A percentile compares a stretch with the other conserved stretches of the same genome.
Conservation (phyloP, 2,329 filamentous ascomycete species). For the Diaporthe destruens region DNA sequence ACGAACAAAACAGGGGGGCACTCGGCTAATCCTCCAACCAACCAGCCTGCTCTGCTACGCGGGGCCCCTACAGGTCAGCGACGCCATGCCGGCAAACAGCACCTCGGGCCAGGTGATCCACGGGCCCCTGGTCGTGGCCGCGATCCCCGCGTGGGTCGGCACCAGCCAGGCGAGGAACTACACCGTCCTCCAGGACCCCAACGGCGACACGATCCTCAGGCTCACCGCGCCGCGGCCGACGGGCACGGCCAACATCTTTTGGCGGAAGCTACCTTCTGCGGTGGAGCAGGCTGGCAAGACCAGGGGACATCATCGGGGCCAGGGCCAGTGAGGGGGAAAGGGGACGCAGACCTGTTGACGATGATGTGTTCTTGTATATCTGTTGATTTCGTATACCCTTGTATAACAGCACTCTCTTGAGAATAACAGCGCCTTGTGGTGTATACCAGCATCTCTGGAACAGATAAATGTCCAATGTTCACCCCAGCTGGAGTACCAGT, state of each 20-base stretch:
- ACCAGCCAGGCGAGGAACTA: conserved; percentile 43
- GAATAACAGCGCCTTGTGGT: neutral
- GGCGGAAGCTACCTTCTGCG: conserved; percentile 6
- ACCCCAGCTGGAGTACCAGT: no score
- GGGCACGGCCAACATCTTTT: conserved; percentile 17
- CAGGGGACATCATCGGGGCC: no score
- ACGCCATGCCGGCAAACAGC: conserved; percentile 42
- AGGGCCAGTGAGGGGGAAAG: no score
- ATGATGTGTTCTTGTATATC: conserved; percentile 18
- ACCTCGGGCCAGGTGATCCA: conserved; percentile 47
- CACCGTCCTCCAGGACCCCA: conserved; percentile 41
- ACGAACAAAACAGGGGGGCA: no score
- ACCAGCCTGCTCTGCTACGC: conserved; percentile 44
- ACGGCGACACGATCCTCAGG: conserved; percentile 16
- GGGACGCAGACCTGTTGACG: neutral
- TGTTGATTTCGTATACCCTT: neutral
- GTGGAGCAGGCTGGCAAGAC: neutral
- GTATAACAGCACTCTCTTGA: neutral
- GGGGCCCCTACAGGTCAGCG: conserved; percentile 45
- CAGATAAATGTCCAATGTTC: neutral
- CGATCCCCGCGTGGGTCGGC: conserved; percentile 47
- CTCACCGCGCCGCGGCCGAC: conserved; percentile 30
- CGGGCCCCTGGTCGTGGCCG: conserved; percentile 46
- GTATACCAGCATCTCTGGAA: neutral
- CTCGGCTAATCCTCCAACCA: neutral